Base-by-base conservation (phyloP, 2,329 filamentous ascomycete genomes). In the Aspergillus amoenus region DNA sequence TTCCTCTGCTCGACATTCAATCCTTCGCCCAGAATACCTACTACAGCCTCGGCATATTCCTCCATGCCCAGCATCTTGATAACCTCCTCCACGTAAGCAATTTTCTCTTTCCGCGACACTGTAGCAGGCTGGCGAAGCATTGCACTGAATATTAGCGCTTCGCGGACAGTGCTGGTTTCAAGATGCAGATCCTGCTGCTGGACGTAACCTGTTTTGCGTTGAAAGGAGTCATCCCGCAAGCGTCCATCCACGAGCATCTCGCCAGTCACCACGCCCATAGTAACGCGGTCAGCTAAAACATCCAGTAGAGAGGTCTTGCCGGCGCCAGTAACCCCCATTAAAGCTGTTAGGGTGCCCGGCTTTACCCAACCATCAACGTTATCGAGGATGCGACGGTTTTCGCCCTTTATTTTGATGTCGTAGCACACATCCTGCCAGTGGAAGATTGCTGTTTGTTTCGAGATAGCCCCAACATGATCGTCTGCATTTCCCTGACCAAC, bases 361-460 rank as follows among this genome's bases (percentile, higher is more conserved):
- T 94, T 93, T 55, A 96, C 91, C 89, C 90, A 96, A 22, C 93
- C 93, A 66, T 94, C 89, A 7, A 96, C 89, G 60, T 93, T 80
- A 65, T 96, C 87, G 60, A 97, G 79, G 63, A 97, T 88, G 27
- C 88, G 84, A 12, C 91, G 84, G 2, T 81, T 76, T 63, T 92
- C 84, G 11, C 81, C 80, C 76, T 94, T 94, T 74, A 95, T 90
- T 64, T 84, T 85, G 72, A 91, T 88, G 57, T 90, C 87, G 65
- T 90, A 96, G 76, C 88, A 91, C 1, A 96, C 87, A 65, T 93
- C 82, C 61, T 87, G 83, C 91, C 91, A 96, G 68, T 91, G 88
- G 78, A 95, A 94, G 56, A 92, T 85, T 1, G 74, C 30, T 91
- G 89, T 66, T 91, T 81, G 70, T 93, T 86, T 62, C 93, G 79